Base-by-base conservation (phyloP, 768 basidiomycete species). In the Candolleomyces eurysporus region DNA sequence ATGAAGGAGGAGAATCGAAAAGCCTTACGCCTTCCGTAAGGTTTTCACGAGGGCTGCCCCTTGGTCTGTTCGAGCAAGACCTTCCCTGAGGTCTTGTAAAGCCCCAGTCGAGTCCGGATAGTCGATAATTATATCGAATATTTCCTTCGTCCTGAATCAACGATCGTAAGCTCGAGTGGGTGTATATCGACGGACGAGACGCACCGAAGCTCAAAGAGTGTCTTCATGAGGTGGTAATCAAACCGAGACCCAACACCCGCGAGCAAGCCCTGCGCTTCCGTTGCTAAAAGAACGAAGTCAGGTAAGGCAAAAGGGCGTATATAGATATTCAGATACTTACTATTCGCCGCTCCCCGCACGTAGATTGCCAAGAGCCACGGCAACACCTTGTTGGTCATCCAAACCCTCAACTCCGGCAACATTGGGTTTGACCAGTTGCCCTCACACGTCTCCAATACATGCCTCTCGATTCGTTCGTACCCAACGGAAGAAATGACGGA, bases 111-210 rank as follows among this genome's bases (percentile, higher is more conserved):
- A 96, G 62, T 95, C 91, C 0, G 96, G 95, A 66, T 86, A 96
- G 67, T 96, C 93, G 59, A 98, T 88, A 61, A 98, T 96, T 59
- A 98, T 97, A 65, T 96, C 94, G 69, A 97, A 98, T 19, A 98
- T 89, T 71, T 98, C 96, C 53, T 78, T 80, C 61, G 86, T 89
- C 39, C 88, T 89, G 62, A 36, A 11, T 36, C 36, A 19, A 57
- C 42, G 19, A 8, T 21, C 42, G 56, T 31, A 40, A 64, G 42
- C 9, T 53, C 26, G 39, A 57, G 26, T 61, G 42, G n/a, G 14
- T 17, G n/a, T 57, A n/a, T 19, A 26, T 52, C n/a, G 22, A 21
- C 21, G 8, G 31, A 45, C 57, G 21, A 31, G 40, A 70, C 82
- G 42, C 59, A 92, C 94, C 94, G 79, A 57, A 96, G 75, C 71